A percentile compares a stretch with the other conserved stretches of the same genome.
Conservation (phyloP, 257 asterid species). For the Fraxinus quadrangulata region DNA sequence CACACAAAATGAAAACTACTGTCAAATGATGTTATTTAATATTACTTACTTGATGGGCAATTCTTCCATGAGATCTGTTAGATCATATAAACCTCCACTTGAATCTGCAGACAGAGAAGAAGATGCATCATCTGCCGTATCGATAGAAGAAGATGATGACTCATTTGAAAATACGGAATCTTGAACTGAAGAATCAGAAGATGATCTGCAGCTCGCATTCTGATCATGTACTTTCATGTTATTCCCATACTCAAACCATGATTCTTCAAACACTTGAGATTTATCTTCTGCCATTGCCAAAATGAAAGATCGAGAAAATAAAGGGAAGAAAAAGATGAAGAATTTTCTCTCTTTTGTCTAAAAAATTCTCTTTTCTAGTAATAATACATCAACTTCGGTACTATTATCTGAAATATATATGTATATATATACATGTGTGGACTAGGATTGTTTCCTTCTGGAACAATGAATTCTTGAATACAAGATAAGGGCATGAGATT, state of each 20-base stretch:
- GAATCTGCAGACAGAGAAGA: slow-evolving; percentile 40
- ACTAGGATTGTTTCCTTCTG: slow-evolving; percentile 24
- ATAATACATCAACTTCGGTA: slow-evolving; percentile 26
- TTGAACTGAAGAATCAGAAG: slow-evolving; percentile 41
- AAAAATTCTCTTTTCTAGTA: too few species aligned
- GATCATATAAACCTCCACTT: slow-evolving; percentile 41
- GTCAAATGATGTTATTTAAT: too few species aligned
- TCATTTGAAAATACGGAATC: slow-evolving; percentile 57
- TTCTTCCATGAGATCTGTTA: slow-evolving; percentile 73
- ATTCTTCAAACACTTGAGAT: slow-evolving; percentile 36
- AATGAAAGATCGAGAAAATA: neutral
- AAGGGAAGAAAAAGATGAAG: too few species aligned
- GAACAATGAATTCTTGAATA: slow-evolving; percentile 14
- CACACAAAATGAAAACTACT: neutral
- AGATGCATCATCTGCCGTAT: slow-evolving; percentile 70
- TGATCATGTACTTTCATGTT: neutral
- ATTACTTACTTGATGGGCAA: slow-evolving; percentile 80
- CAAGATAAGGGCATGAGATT: slow-evolving; percentile 7
- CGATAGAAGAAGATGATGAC: slow-evolving; percentile 36
- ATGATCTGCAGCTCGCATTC: slow-evolving; percentile 29
- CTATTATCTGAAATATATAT: slow-evolving; percentile 24
- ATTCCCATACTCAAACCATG: slow-evolving; percentile 39
- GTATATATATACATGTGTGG: slow-evolving; percentile 21
- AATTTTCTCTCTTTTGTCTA: too few species aligned
- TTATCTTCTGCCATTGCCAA: slow-evolving; percentile 47